These are phyloP conservation scores for Thielaviopsis cerberus DNA, from an alignment of 2,329 filamentous ascomycete genomes.

Conservation along the genomic window DNA sequence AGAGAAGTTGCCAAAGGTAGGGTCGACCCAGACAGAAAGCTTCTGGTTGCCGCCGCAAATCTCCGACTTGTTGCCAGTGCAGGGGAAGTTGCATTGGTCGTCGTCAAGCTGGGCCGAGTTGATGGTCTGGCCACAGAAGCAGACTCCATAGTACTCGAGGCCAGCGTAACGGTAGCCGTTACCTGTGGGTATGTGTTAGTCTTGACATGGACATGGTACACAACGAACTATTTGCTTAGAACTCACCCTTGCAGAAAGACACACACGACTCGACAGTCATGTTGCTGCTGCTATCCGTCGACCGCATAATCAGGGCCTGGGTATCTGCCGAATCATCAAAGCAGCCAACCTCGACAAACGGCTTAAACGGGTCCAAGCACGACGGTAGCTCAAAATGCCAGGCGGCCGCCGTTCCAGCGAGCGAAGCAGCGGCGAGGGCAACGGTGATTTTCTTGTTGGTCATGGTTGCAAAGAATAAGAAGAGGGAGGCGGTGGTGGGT, in stretches of 20 bases:
- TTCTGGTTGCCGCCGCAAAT: conserved; percentile 28
- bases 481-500: not conserved
- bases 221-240: not conserved
- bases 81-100: conserved; percentile 37
- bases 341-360: conserved; percentile 31
- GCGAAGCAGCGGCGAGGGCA: conserved; percentile 22
- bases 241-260: conserved; percentile 29
- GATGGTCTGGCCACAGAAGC: conserved; percentile 34
- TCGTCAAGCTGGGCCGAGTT: conserved; percentile 32
- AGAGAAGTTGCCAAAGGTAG: conserved; percentile 27
- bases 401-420: conserved; percentile 22
- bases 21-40: conserved; percentile 31
- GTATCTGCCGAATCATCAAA: conserved; percentile 22
- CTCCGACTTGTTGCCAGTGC: conserved; percentile 27
- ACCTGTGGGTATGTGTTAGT: conserved; percentile 15
- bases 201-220: not conserved
- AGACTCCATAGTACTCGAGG: conserved; percentile 31
- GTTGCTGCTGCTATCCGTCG: conserved; percentile 19
- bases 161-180: conserved; percentile 33
- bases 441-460: conserved; percentile 18
- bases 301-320: conserved; percentile 24
- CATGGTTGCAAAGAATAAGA: conserved; percentile 16
- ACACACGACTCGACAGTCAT: conserved; percentile 32
- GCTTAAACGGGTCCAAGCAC: conserved; percentile 27
- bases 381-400: conserved; percentile 27